Evolutionary conservation across 148 eudicot species (phyloP), one percentile per base, ranked within the genome.

Genomic region (Rhododendron ferrugineum): DNA sequence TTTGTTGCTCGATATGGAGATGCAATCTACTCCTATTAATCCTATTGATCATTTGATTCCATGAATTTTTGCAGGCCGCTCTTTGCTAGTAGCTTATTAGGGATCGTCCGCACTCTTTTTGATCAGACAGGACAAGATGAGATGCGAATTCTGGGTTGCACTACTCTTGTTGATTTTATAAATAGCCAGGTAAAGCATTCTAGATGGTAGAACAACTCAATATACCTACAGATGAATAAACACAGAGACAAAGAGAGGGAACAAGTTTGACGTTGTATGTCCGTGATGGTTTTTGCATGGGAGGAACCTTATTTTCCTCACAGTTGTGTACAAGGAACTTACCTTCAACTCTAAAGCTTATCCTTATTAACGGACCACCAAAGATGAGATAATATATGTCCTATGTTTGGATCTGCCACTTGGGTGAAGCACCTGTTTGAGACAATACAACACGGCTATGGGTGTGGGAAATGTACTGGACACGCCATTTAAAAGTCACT

Each of bases 71-170:
- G 90, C 97, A 95, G 98, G 98, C 94, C 98, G 28, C 91, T 95
- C 20, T 94, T 90, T 86, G 94, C 95, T 49, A 84, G 89, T 89
- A 93, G 97, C 88, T 90, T 94, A 84, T 88, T 95, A 90, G 98
- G 89, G 87, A 87, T 93, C 79, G 82, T 91, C 60, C 93, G 94
- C 36, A 94, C 95, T 5, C 95, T 95, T 82, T 87, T 93, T 87
- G 98, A 94, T 13, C 97, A 95, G 84, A 91, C 92, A 73, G 85
- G 66, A 49, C 86, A 84, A 62, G 92, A 89, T 86, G 95, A 92
- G 66, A 83, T 93, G 91, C 94, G 89, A 90, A 92, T 94, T 82
- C 87, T 94, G 83, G 94, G 92, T 78, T 95, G 98, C 93, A 88
- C 78, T 84, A 89, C 89, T 88, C 93, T 95, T 79, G 94, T 92